These are phyloP conservation scores for Cercospora beticola DNA, from an alignment of 2,329 filamentous ascomycete species.

Conservation along the genomic window DNA sequence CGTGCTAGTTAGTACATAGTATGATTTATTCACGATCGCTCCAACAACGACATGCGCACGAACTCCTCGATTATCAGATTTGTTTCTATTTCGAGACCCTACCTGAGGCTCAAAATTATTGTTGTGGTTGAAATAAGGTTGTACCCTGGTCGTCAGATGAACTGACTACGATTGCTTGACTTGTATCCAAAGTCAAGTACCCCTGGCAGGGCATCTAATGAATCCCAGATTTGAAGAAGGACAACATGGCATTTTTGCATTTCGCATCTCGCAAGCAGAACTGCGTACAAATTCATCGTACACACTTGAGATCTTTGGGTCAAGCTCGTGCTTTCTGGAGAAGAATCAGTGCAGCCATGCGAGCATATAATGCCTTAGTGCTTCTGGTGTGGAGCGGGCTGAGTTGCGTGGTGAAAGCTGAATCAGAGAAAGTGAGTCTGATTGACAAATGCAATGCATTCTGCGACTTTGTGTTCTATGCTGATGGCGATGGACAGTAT, in stretches of 20 bases:
- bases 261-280: neutral
- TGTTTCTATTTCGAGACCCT: neutral
- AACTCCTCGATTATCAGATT: neutral
- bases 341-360: neutral
- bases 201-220: neutral
- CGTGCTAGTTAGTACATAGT: neutral
- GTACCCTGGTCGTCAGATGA: neutral
- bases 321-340: neutral
- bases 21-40: neutral
- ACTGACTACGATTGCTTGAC: neutral
- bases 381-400: neutral
- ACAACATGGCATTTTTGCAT: neutral
- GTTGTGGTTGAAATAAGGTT: neutral
- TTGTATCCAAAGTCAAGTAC: neutral
- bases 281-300: neutral
- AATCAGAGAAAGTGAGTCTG: neutral
- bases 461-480: neutral
- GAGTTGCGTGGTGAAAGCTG: neutral
- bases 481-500: neutral
- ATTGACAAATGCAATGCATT: neutral
- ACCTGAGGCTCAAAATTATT: neutral
- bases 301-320: neutral
- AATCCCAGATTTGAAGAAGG: neutral
- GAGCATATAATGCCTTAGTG: neutral
- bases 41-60: neutral